These are phyloP conservation scores for Cordyceps javanica DNA, from an alignment of 2,329 filamentous ascomycete genomes.

Conservation along the genomic window DNA sequence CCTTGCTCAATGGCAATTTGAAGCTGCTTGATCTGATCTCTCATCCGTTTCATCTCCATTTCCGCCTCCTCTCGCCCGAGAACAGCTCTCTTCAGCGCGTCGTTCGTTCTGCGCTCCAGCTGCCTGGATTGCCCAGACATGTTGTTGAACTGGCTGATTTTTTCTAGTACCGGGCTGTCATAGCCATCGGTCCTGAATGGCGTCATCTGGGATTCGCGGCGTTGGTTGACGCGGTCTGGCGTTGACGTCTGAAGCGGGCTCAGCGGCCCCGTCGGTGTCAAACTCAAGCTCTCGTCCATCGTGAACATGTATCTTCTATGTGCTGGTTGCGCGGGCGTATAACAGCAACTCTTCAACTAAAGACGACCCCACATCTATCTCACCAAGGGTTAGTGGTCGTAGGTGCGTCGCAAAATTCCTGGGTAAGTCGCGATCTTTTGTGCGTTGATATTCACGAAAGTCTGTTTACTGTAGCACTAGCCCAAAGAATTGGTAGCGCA, in stretches of 20 bases:
- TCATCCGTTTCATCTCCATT: constrained; percentile 56
- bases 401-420: neutral
- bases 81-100: constrained; percentile 60
- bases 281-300: constrained; percentile 19
- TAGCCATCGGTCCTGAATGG: constrained; percentile 35
- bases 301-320: neutral
- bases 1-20: constrained; percentile 58
- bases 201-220: constrained; percentile 31
- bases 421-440: neutral
- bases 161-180: constrained; percentile 58
- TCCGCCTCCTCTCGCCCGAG: constrained; percentile 67
- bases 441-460: constrained; percentile 9
- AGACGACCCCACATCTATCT: constrained; percentile 4
- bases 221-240: constrained; percentile 57
- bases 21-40: constrained; percentile 53
- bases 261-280: constrained; percentile 48
- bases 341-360: neutral
- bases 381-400: neutral
- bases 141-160: constrained; percentile 67
- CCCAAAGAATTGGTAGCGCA: neutral
- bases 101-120: constrained; percentile 57
- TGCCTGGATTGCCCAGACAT: constrained; percentile 56
- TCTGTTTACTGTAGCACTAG: constrained; percentile 11
- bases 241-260: constrained; percentile 53
- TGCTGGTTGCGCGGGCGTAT: neutral